Evolutionary conservation across 169 alveolate genomes (phyloP).

Genomic region (Condylostoma magnum): DNA sequence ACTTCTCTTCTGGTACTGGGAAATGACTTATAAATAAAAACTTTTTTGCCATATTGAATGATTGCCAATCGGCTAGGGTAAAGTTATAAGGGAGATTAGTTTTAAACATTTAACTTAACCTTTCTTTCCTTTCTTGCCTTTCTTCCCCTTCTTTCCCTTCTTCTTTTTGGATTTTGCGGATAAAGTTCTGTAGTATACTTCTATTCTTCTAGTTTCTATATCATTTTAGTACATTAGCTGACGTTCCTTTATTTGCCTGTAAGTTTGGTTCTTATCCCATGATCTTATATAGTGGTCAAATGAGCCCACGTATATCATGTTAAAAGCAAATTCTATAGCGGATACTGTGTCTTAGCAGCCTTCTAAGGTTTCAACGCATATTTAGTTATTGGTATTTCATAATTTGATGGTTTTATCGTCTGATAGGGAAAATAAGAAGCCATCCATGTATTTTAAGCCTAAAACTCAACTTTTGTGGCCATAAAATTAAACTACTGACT

Average conservation of each 20-base stretch:
- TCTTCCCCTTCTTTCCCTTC: conserved; percentile 31
- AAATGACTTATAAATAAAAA: conserved; percentile 17
- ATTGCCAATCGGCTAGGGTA: not conserved
- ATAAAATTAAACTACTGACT: no score
- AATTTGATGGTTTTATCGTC: conserved; percentile 65
- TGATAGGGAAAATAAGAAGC: conserved; percentile 46
- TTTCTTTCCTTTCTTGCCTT: not conserved
- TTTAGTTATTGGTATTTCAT: conserved; percentile 50
- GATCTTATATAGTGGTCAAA: conserved; percentile 70
- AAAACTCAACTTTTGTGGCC: conserved; percentile 70
- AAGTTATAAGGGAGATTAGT: no score
- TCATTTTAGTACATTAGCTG: conserved; percentile 59
- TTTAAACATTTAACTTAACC: no score
- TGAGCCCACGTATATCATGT: conserved; percentile 59
- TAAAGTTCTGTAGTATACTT: conserved; percentile 42
- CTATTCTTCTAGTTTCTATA: conserved; percentile 47
- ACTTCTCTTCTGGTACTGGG: conserved; percentile 8
- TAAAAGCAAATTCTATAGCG: conserved; percentile 60
- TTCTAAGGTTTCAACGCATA: conserved; percentile 54
- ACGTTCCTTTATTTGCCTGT: conserved; percentile 57
- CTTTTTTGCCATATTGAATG: not conserved
- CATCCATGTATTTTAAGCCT: conserved; percentile 37
- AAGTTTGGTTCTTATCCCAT: conserved; percentile 67
- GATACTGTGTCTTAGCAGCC: conserved; percentile 76
- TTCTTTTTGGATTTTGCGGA: conserved; percentile 44